phyloP scores from a whole-genome alignment of 2,329 filamentous ascomycete species.

The Diaporthe humulicola region DNA sequence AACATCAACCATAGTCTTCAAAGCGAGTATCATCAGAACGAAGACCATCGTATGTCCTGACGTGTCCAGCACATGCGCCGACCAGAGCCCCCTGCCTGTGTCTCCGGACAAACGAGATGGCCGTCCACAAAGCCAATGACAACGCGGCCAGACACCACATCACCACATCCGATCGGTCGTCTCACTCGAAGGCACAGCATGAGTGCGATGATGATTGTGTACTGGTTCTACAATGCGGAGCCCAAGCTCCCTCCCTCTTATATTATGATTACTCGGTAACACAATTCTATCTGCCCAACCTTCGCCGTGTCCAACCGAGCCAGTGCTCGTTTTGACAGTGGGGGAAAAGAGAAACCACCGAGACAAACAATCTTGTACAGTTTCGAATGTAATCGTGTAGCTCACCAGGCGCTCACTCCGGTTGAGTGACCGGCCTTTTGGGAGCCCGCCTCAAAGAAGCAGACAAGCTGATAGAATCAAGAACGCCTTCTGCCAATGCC shows the following conservation, averaged over 20 bases:
- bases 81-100: neutral
- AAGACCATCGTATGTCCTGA: neutral
- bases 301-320: constrained; percentile 10
- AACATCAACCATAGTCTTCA: neutral
- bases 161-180: neutral
- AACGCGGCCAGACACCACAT: neutral
- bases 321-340: neutral
- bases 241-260: neutral
- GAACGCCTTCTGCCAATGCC: constrained; percentile 33
- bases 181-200: neutral
- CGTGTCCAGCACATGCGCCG: neutral
- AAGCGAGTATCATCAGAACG: neutral
- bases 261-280: constrained; percentile 35
- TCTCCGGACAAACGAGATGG: constrained; percentile 1
- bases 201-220: neutral
- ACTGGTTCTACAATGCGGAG: neutral
- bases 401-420: neutral
- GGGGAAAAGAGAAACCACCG: neutral
- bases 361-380: constrained; percentile 21
- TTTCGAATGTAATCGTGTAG: neutral
- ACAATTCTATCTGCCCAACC: constrained; percentile 23
- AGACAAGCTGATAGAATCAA: neutral
- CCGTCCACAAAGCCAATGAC: neutral
- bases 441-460: neutral
- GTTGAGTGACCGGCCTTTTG: neutral